Evolutionary conservation across 306 rosid genomes (phyloP).

Genomic region (Trifolium pratense): DNA sequence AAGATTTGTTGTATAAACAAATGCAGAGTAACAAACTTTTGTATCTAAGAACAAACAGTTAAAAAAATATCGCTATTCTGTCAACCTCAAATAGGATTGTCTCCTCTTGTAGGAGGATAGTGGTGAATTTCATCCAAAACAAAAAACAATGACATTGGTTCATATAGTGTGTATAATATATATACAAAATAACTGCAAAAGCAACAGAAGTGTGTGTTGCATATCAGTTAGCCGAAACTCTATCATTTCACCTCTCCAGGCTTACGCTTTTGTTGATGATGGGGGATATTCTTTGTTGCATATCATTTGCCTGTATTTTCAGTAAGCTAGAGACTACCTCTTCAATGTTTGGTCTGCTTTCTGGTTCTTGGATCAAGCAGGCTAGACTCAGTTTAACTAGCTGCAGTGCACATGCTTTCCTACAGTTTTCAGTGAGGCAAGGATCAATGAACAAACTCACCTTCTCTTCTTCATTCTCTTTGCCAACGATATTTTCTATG

Average conservation of each 20-base stretch:
- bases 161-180: background rate
- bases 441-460: constrained; percentile 53
- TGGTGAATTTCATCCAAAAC: background rate
- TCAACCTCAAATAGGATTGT: background rate
- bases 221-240: background rate
- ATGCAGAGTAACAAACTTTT: background rate
- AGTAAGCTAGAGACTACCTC: constrained; percentile 50
- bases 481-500: constrained; percentile 37
- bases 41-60: background rate
- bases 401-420: constrained; percentile 43
- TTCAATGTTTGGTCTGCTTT: constrained; percentile 46
- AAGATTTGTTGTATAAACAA: constrained; percentile 2
- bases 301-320: constrained; percentile 37
- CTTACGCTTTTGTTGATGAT: constrained; percentile 6
- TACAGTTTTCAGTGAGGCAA: constrained; percentile 40
- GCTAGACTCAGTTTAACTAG: constrained; percentile 54
- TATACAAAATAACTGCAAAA: background rate
- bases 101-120: background rate
- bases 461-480: constrained; percentile 43
- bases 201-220: background rate
- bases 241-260: constrained; percentile 38
- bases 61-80: background rate
- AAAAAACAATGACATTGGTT: background rate
- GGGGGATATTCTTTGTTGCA: constrained; percentile 13
- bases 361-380: constrained; percentile 56